These are phyloP conservation scores for Pyrenochaeta sp. DNA, from an alignment of 2,329 filamentous ascomycete genomes.

Conservation along the genomic window DNA sequence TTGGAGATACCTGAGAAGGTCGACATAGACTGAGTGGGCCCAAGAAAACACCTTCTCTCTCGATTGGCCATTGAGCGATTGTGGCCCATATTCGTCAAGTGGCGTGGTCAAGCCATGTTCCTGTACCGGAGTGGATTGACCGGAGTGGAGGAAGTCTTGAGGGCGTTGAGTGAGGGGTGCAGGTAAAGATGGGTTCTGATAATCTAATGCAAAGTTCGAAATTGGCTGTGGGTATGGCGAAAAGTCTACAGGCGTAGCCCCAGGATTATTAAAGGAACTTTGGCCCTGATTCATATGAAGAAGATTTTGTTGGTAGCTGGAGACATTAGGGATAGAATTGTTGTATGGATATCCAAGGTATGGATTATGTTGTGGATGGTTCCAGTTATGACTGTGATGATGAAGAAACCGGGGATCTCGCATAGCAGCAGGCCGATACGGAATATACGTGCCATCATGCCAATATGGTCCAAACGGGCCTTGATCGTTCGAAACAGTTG, in stretches of 20 bases:
- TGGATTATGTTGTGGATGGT: slow-evolving; percentile 38
- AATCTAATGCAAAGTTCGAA: slow-evolving; percentile 35
- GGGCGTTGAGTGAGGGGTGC: slow-evolving; percentile 31
- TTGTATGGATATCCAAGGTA: slow-evolving; percentile 40
- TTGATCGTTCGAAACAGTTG: slow-evolving; percentile 52
- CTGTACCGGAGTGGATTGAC: slow-evolving; percentile 39
- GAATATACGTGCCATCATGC: slow-evolving; percentile 53
- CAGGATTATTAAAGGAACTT: slow-evolving; percentile 31
- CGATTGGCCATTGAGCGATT: slow-evolving; percentile 53
- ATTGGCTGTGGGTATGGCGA: slow-evolving; percentile 36
- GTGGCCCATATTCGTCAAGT: slow-evolving; percentile 49
- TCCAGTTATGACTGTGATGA: slow-evolving; percentile 43
- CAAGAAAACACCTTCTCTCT: slow-evolving; percentile 57
- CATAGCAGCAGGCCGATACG: slow-evolving; percentile 51
- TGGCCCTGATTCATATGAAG: slow-evolving; percentile 37
- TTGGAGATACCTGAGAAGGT: slow-evolving; percentile 58
- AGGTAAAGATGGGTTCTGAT: slow-evolving; percentile 34
- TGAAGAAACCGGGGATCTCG: slow-evolving; percentile 50
- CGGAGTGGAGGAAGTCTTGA: slow-evolving; percentile 40
- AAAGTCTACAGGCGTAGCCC: slow-evolving; percentile 34
- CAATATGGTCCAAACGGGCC: slow-evolving; percentile 53
- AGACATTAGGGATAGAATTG: slow-evolving; percentile 33
- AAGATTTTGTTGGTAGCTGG: slow-evolving; percentile 36
- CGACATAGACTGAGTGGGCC: slow-evolving; percentile 58
- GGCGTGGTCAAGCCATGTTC: slow-evolving; percentile 32